phyloP scores from a whole-genome alignment of 352 stramenopile species.

The Pythium folliculosum region DNA sequence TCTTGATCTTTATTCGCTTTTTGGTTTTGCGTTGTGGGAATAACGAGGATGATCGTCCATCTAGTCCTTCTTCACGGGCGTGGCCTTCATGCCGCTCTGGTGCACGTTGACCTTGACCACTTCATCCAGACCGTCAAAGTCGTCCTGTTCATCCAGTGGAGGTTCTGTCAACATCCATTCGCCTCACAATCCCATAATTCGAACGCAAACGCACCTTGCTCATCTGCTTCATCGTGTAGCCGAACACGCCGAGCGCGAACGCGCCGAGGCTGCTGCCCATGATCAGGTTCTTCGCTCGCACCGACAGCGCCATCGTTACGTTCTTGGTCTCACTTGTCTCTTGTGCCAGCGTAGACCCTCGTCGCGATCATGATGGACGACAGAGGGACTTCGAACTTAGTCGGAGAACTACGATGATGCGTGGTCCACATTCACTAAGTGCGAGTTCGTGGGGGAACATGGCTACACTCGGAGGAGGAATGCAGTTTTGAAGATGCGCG shows the following conservation, averaged over 20 bases:
- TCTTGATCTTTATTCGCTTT: constrained; percentile 3
- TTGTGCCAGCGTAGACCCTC: neutral
- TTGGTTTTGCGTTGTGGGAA: neutral
- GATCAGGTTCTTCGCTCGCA: constrained; percentile 78
- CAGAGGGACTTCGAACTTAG: constrained; percentile 4
- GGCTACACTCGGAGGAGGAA: constrained; percentile 14
- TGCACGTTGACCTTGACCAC: constrained; percentile 81
- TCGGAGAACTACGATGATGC: constrained; percentile 13
- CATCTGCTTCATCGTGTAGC: constrained; percentile 83
- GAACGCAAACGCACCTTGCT: constrained; percentile 53
- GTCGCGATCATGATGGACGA: constrained; percentile 22
- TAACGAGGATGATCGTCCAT: neutral
- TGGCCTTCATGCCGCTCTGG: constrained; percentile 74
- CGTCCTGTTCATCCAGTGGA: constrained; percentile 45
- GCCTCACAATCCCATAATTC: neutral
- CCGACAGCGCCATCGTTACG: constrained; percentile 49
- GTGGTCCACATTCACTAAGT: constrained; percentile 16
- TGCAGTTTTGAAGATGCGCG: neutral
- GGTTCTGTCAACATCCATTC: neutral
- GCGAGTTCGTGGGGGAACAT: neutral
- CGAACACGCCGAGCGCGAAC: constrained; percentile 68
- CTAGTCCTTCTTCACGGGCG: constrained; percentile 57
- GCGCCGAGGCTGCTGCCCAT: constrained; percentile 61
- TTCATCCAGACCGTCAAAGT: constrained; percentile 80
- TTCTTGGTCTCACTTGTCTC: constrained; percentile 8